Evolutionary conservation across 2,329 filamentous ascomycete species (phyloP).

Genomic region (Emergomyces pasteurianus): DNA sequence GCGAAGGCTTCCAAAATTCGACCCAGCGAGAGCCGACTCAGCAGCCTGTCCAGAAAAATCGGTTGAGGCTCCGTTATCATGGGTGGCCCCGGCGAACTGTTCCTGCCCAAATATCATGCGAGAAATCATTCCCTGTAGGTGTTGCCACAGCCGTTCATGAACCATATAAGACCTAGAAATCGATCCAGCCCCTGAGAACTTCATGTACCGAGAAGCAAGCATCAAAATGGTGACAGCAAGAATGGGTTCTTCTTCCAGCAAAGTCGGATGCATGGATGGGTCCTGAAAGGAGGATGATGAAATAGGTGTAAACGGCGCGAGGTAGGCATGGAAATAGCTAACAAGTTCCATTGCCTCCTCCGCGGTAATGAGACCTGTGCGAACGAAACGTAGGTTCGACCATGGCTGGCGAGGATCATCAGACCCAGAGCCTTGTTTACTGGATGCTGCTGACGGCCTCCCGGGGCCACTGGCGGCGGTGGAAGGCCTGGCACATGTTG

Average conservation of each 20-base stretch:
- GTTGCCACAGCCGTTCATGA: constrained; percentile 80
- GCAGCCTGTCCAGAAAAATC: constrained; percentile 26
- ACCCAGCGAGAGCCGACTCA: constrained; percentile 12
- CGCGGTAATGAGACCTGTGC: constrained; percentile 81
- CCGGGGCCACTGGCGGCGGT: neutral
- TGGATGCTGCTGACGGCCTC: constrained; percentile 7
- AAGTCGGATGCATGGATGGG: constrained; percentile 58
- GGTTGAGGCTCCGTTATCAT: constrained; percentile 48
- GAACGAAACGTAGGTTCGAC: constrained; percentile 75
- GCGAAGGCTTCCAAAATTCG: constrained; percentile 51
- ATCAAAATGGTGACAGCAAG: constrained; percentile 74
- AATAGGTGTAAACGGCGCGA: constrained; percentile 78
- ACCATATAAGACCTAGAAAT: constrained; percentile 70
- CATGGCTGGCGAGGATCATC: constrained; percentile 55
- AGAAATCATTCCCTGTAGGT: constrained; percentile 80
- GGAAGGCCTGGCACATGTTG: neutral
- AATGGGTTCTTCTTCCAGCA: constrained; percentile 80
- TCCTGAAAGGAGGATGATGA: constrained; percentile 73
- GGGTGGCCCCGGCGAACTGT: constrained; percentile 68
- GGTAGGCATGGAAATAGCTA: constrained; percentile 77
- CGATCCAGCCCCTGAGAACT: constrained; percentile 59
- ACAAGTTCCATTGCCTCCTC: constrained; percentile 79
- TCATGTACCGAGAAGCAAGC: constrained; percentile 72
- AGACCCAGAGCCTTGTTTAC: constrained; percentile 4
- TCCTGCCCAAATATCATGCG: constrained; percentile 87